Evolutionary conservation across 73 alveolate genomes (phyloP), one percentile per base, ranked within the genome.

Genomic region (Tetrahymena malaccensis): DNA sequence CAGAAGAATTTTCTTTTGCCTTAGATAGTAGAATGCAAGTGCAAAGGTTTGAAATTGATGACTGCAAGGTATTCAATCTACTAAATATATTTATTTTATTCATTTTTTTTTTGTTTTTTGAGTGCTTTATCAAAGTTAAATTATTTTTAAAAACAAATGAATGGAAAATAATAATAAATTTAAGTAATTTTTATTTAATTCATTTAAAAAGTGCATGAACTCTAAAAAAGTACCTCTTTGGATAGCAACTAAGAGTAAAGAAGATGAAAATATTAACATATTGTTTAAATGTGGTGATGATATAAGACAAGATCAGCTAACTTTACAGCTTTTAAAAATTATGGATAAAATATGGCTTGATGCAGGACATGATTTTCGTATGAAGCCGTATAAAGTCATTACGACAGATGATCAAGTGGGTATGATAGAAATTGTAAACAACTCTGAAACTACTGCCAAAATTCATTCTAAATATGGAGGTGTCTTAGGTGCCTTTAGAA

Each of bases 321-420:
- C 99, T 19, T 95, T 99, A 25, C 99, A 99, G 96, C 94, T 98
- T 17, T 95, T 99, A 95, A 98, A 96, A 96, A 96, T 99, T 84
- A 98, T 98, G 99, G 99, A 99, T 96, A 98, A 98, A 94, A 97
- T 98, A 6, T 99, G 99, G 99, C 95, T 98, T 35, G 99, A 98
- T 94, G 97, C 99, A 85, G 99, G 98, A 84, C 96, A 98, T 33
- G 99, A 99, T 96, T 96, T 99, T 96, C 97, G 98, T 84, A 98
- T 99, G 99, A 97, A 98, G 31, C 98, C 99, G 43, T 99, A 99
- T 96, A 97, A 96, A 84, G 99, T 98, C 6, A 95, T 99, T 38
- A 99, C 99, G 35, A 97, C 99, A 4, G 99, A 99, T 89, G 98
- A 97, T 94, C 94, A 99, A 95, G 97, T 98, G 43, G 99, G 99